Base-by-base conservation (phyloP, 2,329 filamentous ascomycete genomes). In the Pleoardoris graminearum region DNA sequence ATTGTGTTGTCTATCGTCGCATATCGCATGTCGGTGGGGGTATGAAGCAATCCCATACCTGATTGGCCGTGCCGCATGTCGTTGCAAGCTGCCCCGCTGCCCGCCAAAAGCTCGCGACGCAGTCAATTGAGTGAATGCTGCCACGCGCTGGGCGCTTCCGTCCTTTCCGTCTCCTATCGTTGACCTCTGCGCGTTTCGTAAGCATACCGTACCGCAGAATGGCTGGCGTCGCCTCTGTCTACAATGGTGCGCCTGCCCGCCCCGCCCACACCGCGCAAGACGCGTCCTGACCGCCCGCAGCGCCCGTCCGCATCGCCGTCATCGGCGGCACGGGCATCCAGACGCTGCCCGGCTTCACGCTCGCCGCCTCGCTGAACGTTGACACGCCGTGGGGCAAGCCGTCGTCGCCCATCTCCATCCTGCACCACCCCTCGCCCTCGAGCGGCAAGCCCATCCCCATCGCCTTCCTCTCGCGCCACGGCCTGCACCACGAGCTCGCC, bases 401-500 rank as follows among this genome's bases (percentile, higher is more conserved):
- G 3, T 87, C 85, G 33, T 85, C 84, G 0, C 84, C 85, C 19
- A 93, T 99, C 76, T 84, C 86, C 60, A 92, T 99, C 76, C 86
- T 97, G 67, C 86, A 92, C 74, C 93, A 97, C 81, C 82, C 85
- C 59, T 88, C 88, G 62, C 85, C 87, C 37, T 85, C 89, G 57
- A 84, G 79, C 47, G 79, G 80, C 63, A 78, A 81, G 62, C 77
- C 79, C 7, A 81, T 85, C 41, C 80, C 84, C 12, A 78, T 99
- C 58, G 94, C 94, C 50, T 99, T 99, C 80, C 85, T 99, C 63
- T 91, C 92, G 58, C 91, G 94, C 38, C 94, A 99, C 76, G 94
- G 94, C 61, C 73, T 85, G 11, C 82, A 94, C 82, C 94, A 99
- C 79, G 84, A 97, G 75, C 82, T 89, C 62, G 91, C 92, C 5